A percentile compares a stretch with the other conserved stretches of the same genome.
Conservation (phyloP, 306 rosid species). For the peach (Prunus persica) region Prunus_persica_NCBIv2 NC_034013.1:17772501-17773000, state of each 20-base stretch:
- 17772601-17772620: neutral
- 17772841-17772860: neutral
- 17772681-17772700: neutral
- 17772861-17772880: neutral
- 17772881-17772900: neutral
- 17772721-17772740: slow-evolving; percentile 8
- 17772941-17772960: neutral
- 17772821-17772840: slow-evolving; percentile 24
- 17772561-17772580: neutral
- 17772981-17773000: neutral
- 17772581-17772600: neutral
- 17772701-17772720: slow-evolving; percentile 6
- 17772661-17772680: neutral
- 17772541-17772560: neutral
- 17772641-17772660: neutral
- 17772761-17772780: slow-evolving; percentile 74
- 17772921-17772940: neutral
- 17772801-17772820: slow-evolving; percentile 80
- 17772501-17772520: neutral
- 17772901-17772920: neutral
- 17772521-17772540: neutral
- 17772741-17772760: slow-evolving; percentile 36
- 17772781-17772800: slow-evolving; percentile 84
- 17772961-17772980: neutral
- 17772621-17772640: neutral